Percentiles rank a stretch among this genome's conserved stretches.
These are phyloP conservation scores for Dictyostelium firmibasis DNA, from an alignment of 78 protist genomes.

Conservation along the genomic window DNA sequence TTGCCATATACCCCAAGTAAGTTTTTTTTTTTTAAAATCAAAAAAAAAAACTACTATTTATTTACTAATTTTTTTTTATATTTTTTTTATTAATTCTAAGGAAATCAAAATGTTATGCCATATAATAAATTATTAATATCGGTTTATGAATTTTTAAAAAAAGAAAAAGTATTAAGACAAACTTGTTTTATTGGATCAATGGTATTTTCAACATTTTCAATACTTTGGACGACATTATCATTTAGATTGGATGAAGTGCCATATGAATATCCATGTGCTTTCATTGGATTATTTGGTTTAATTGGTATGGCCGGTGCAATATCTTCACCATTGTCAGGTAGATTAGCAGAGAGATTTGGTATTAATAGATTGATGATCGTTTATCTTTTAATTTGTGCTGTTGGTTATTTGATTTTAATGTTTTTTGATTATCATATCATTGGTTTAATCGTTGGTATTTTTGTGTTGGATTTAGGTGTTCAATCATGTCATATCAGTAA, in stretches of 20 bases:
- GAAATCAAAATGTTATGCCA: slow-evolving; percentile 51
- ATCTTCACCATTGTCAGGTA: slow-evolving; percentile 12
- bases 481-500: slow-evolving; percentile 50
- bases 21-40: background rate
- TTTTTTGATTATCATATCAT: slow-evolving; percentile 11
- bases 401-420: slow-evolving; percentile 16
- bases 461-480: slow-evolving; percentile 57
- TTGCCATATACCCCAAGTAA: slow-evolving; percentile 63
- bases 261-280: slow-evolving; percentile 18
- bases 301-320: slow-evolving; percentile 73
- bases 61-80: background rate
- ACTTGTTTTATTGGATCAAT: slow-evolving; percentile 47
- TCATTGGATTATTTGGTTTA: slow-evolving; percentile 61
- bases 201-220: slow-evolving; percentile 41
- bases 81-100: background rate
- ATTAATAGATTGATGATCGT: background rate
- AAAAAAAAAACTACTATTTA: too few species aligned
- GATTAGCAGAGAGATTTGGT: background rate
- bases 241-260: slow-evolving; percentile 21
- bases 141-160: background rate
- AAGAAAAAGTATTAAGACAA: slow-evolving; percentile 23
- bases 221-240: slow-evolving; percentile 69
- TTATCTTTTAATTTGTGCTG: background rate
- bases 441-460: slow-evolving; percentile 52
- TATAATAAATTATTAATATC: slow-evolving; percentile 28